Evolutionary conservation across 2,329 filamentous ascomycete genomes (phyloP).

Genomic region (Pyrenophora seminiperda): DNA sequence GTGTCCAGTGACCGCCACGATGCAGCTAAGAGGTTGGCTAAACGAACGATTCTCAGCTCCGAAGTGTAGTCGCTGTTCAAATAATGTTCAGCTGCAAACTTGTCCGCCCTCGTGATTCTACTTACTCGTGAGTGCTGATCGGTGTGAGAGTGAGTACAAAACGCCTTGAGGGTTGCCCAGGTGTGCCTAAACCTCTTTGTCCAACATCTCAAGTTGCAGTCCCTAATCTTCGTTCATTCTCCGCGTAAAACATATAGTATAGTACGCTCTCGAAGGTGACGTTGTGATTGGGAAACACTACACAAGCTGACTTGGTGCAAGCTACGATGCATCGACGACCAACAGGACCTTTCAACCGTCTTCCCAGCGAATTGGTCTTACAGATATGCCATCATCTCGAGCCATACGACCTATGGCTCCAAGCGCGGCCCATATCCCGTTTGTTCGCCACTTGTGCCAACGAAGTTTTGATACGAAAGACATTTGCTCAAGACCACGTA

Average conservation of each 20-base stretch:
- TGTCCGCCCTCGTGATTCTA: background rate
- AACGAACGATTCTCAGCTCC: background rate
- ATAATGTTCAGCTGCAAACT: background rate
- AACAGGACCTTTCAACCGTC: background rate
- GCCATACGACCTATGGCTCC: constrained; percentile 7
- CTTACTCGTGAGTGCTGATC: background rate
- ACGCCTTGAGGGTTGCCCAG: background rate
- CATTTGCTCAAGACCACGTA: constrained; percentile 3
- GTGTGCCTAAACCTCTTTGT: background rate
- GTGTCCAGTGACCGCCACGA: no score
- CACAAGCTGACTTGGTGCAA: background rate
- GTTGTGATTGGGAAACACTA: background rate
- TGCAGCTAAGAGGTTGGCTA: background rate
- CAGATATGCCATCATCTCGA: constrained; percentile 7
- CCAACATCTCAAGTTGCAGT: background rate
- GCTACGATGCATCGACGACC: background rate
- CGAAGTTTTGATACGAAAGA: constrained; percentile 6
- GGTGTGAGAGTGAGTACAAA: background rate
- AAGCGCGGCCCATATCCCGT: constrained; percentile 6
- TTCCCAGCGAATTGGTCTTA: constrained; percentile 11
- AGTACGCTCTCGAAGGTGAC: no score
- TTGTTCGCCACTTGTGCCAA: constrained; percentile 8
- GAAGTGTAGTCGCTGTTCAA: background rate
- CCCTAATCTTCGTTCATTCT: background rate
- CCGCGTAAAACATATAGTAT: no score